Conservation (phyloP, 768 basidiomycete species). For the Rhodotorula babjevae region DNA sequence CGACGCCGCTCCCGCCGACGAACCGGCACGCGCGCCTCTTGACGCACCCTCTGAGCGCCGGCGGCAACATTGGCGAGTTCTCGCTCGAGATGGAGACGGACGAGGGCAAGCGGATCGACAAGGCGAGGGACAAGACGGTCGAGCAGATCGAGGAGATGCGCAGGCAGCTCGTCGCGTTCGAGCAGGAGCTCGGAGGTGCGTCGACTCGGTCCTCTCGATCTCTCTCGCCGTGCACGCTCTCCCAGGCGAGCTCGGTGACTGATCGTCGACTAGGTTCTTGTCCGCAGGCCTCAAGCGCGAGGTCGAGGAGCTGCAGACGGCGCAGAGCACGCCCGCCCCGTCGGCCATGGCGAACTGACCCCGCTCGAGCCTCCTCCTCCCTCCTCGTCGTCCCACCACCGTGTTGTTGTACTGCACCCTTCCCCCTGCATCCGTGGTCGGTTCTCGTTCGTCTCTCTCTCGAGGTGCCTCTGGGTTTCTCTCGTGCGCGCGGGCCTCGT, state of each 20-base stretch:
- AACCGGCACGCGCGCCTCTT: conserved; percentile 13
- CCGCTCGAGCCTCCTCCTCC: background rate
- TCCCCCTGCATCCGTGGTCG: too few species aligned
- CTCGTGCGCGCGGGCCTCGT: background rate
- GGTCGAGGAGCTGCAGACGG: conserved; percentile 26
- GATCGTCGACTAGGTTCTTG: too few species aligned
- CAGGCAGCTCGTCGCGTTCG: conserved; percentile 64
- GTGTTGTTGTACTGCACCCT: background rate
- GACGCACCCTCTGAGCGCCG: conserved; percentile 52
- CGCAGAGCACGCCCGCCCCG: background rate
- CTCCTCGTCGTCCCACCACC: background rate
- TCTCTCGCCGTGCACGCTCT: background rate
- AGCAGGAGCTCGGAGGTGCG: conserved; percentile 66
- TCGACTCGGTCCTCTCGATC: background rate
- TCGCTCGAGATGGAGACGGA: conserved; percentile 76
- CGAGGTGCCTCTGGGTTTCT: too few species aligned
- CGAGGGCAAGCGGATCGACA: conserved; percentile 73
- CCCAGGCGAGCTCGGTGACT: background rate
- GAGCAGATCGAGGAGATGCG: conserved; percentile 74
- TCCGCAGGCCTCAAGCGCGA: conserved; percentile 30
- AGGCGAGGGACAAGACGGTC: conserved; percentile 64
- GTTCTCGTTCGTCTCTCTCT: too few species aligned
- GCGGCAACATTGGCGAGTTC: conserved; percentile 68
- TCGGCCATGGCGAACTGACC: background rate
- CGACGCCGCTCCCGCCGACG: conserved; percentile 63